These are phyloP conservation scores for Tricholoma saponaceum DNA, from an alignment of 768 basidiomycete genomes.

Conservation along the genomic window DNA sequence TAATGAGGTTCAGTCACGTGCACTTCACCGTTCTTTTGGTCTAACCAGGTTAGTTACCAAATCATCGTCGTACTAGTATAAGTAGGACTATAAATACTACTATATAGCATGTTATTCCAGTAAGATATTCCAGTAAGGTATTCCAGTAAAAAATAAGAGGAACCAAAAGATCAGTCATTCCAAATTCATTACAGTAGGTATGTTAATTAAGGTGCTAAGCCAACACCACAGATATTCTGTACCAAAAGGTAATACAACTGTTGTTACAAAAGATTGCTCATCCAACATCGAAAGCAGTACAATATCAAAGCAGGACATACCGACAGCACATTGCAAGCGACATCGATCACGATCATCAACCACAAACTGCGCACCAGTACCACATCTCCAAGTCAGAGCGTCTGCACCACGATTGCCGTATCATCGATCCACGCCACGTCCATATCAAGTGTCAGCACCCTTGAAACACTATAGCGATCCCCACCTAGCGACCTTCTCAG, in stretches of 20 bases:
- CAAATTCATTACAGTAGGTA: too few relatives aligned
- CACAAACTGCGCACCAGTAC: neutral
- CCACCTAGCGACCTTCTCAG: slow-evolving; percentile 57
- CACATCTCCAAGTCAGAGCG: slow-evolving; percentile 31
- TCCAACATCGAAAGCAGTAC: slow-evolving; percentile 1
- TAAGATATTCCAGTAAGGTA: too few relatives aligned
- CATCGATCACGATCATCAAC: neutral
- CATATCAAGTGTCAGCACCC: slow-evolving; percentile 60
- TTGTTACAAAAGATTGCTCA: slow-evolving; percentile 5
- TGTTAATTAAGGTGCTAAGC: neutral
- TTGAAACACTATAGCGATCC: slow-evolving; percentile 48
- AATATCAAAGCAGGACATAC: slow-evolving; percentile 1
- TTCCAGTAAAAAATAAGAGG: too few relatives aligned
- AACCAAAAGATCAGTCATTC: too few relatives aligned
- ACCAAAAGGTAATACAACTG: slow-evolving; percentile 1
- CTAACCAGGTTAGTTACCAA: too few relatives aligned
- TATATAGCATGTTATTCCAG: too few relatives aligned
- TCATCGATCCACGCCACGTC: slow-evolving; percentile 67
- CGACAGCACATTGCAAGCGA: neutral
- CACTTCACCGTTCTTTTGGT: too few relatives aligned
- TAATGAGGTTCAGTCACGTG: too few relatives aligned
- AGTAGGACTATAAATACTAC: too few relatives aligned
- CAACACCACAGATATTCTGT: slow-evolving; percentile 2
- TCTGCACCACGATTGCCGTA: slow-evolving; percentile 61
- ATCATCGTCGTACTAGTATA: too few relatives aligned